Conservation (phyloP, 106 monocot genomes). For the Chionographis japonica region DNA sequence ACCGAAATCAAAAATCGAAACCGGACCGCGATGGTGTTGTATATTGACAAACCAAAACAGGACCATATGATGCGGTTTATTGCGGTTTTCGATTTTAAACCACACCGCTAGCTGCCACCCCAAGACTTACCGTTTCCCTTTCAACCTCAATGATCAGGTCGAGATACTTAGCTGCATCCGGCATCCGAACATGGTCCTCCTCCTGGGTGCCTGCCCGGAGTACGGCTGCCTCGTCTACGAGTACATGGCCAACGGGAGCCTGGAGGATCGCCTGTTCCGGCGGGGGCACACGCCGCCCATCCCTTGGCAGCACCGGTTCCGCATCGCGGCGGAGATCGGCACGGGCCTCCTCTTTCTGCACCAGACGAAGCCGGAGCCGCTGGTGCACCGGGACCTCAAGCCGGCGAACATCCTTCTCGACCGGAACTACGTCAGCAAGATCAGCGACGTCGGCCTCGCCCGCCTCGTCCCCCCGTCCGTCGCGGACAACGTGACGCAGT, state of each 20-base stretch:
- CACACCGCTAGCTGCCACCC: too few relatives aligned
- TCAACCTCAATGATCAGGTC: background rate
- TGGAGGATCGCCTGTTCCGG: conserved; percentile 21
- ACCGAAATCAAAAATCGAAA: too few relatives aligned
- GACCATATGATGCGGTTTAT: too few relatives aligned
- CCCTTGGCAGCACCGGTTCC: conserved; percentile 31
- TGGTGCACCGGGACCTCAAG: conserved; percentile 31
- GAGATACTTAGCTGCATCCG: conserved; percentile 21
- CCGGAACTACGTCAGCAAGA: conserved; percentile 28
- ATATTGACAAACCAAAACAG: too few relatives aligned
- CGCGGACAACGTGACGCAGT: conserved; percentile 25
- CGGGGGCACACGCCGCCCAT: conserved; percentile 18
- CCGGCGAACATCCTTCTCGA: conserved; percentile 33
- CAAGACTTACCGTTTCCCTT: background rate
- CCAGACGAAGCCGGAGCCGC: conserved; percentile 24
- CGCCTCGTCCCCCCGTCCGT: conserved; percentile 19
- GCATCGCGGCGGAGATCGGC: conserved; percentile 26
- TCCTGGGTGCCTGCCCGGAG: conserved; percentile 30
- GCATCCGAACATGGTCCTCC: conserved; percentile 34
- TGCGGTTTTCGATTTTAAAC: too few relatives aligned
- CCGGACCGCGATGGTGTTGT: too few relatives aligned
- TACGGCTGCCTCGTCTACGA: conserved; percentile 32
- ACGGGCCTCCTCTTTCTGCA: conserved; percentile 37
- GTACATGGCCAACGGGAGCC: conserved; percentile 31
- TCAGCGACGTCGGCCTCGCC: conserved; percentile 35